Evolutionary conservation across 2,329 filamentous ascomycete species (phyloP), one percentile per base, ranked within the genome.

Genomic region (Colletotrichum sp.): DNA sequence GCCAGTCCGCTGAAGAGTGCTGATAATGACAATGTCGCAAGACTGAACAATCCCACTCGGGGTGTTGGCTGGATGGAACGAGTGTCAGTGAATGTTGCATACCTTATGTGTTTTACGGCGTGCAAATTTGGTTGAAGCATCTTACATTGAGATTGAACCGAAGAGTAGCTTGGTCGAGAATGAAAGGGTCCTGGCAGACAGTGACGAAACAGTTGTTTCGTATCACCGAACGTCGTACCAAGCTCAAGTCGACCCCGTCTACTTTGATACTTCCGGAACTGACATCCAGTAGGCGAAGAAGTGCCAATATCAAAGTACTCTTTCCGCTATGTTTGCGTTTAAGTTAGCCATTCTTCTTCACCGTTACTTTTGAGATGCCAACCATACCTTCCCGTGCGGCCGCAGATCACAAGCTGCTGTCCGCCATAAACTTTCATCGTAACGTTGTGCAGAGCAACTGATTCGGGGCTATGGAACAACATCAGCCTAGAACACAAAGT

Each of bases 371-470:
- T 9, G 24, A 9, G 34, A 2, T 29, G 9, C n/a, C 59, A 8
- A 8, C n/a, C 59, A 8, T 38, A 73, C 70, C 59, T 73, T 59
- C 70, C 70, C 3, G 70, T 73, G 18, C 70, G 70, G 5, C 70
- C 70, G 6, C 59, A 65, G 18, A 73, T 6, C 18, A 73, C 6
- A 11, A 73, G 18, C 3, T 73, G 70, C 13, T 73, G 70, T n/a
- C 70, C 70, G 2, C 36, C 58, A 6, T 59, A 65, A 11, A 34
- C 24, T 9, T 70, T 34, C 16, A 73, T 0, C 2, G 12, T 64
- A 29, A 73, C 13, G 5, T 65, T 33, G 18, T 43, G 29, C 2
- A 73, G n/a, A 4, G 66, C 70, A 5, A 63, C 4, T 21, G 54
- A 36, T 1, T 73, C 59, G 3, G 66, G 5, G 2, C 70, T 73